A percentile compares a stretch with the other conserved stretches of the same genome.
phyloP scores from a whole-genome alignment of 495 filamentous ascomycete species.

The Friedmanniomyces endolithicus region DNA sequence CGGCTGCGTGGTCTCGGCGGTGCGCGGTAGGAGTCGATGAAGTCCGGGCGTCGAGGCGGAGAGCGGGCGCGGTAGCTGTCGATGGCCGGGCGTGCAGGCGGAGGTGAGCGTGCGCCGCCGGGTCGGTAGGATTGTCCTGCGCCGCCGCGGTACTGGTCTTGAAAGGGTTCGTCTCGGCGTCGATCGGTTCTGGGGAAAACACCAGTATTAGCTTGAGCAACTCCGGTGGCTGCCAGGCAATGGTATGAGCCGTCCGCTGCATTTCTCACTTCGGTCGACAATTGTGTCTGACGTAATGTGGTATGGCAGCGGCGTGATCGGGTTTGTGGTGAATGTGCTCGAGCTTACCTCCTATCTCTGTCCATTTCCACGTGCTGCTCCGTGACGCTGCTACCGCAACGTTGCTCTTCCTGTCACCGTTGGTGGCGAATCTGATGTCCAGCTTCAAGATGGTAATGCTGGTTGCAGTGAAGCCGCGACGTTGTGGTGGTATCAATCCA shows the following conservation, averaged over 20 bases:
- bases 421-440: too few species aligned
- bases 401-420: too few species aligned
- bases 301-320: background rate
- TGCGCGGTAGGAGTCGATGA: conserved; percentile 32
- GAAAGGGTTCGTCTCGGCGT: conserved; percentile 2
- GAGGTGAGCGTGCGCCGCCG: conserved; percentile 21
- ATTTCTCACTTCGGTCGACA: too few species aligned
- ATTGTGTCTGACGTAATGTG: too few species aligned
- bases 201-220: background rate
- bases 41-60: conserved; percentile 16
- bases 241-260: too few species aligned
- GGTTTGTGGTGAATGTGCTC: background rate
- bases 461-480: too few species aligned
- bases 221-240: too few species aligned
- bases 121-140: conserved; percentile 31
- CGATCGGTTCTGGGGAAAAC: background rate
- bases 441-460: too few species aligned
- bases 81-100: conserved; percentile 7
- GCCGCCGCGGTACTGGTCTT: conserved; percentile 3
- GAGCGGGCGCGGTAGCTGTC: conserved; percentile 22
- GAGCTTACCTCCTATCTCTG: conserved; percentile 8
- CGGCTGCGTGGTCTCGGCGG: conserved; percentile 10
- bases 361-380: background rate
- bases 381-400: too few species aligned
- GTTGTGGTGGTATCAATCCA: too few species aligned